Evolutionary conservation across 192 early-diverging fungal species (phyloP), one percentile per base, ranked within the genome.

Genomic region (Coemansia sp.): DNA sequence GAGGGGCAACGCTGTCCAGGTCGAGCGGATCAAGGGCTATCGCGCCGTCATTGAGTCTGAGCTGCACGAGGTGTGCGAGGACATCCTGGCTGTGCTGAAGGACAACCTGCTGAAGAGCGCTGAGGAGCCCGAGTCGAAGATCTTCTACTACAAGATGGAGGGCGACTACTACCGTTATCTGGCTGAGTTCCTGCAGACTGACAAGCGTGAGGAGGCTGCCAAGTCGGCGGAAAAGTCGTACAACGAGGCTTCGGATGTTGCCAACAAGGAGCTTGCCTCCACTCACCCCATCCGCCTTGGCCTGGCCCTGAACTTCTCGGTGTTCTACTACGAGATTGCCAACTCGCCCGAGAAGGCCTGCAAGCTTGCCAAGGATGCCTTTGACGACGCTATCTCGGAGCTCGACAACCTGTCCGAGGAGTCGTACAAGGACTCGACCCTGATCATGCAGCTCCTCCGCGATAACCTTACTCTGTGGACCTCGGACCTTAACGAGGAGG

Each of bases 71-170:
- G 94, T 98, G 61, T 99, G 97, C 90, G 84, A 89, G 57, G 97
- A 99, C 85, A 96, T 99, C 68, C 89, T 99, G 31, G 69, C 84
- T 34, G 97, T 99, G 45, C 86, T 99, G 61, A 89, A 88, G 73
- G 89, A 96, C 34, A 88, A 96, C 86, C 85, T 98, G 70, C 94
- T 99, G 71, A 93, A 93, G 69, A 84, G 89, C 69, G 94, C 94
- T 65, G 91, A 92, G 78, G 89, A 93, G 85, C 91, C 94, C 76
- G 97, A 99, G 87, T 98, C 97, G 74, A 96, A 95, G 88, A 95
- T 99, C 80, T 99, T 99, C 87, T 99, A 97, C 90, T 96, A 92
- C 89, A 99, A 99, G 91, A 99, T 99, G 97, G 98, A 96, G 93
- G 97, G 97, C 68, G 97, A 99, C 83, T 99, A 99, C 89, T 93